A percentile compares a stretch with the other conserved stretches of the same genome.
Evolutionary conservation across 2,329 filamentous ascomycete genomes (phyloP).

Genomic region (Penicillium sp.): DNA sequence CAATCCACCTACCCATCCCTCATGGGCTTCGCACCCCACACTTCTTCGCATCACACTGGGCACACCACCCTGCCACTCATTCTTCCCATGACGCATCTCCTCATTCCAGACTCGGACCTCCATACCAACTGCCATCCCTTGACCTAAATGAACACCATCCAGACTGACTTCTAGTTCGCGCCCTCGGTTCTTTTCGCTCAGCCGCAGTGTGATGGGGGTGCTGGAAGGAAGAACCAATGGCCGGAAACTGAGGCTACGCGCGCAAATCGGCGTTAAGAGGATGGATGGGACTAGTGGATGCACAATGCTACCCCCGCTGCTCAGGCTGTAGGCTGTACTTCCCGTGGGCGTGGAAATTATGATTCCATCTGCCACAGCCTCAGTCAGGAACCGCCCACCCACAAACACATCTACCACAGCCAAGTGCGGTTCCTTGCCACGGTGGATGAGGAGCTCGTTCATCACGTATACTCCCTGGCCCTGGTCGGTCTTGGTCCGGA

Average conservation of each 20-base stretch:
- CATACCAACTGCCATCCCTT: conserved; percentile 62
- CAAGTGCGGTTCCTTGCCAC: conserved; percentile 79
- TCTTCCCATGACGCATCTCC: conserved; percentile 51
- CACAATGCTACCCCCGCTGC: conserved; percentile 82
- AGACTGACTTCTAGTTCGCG: conserved; percentile 70
- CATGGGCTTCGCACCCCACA: conserved; percentile 53
- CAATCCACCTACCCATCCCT: conserved; percentile 91
- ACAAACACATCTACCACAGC: conserved; percentile 87
- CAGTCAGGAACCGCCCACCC: conserved; percentile 79
- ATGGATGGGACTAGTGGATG: conserved; percentile 84
- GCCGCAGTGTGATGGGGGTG: conserved; percentile 68
- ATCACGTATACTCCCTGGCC: conserved; percentile 59
- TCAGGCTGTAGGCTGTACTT: conserved; percentile 91
- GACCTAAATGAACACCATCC: conserved; percentile 60
- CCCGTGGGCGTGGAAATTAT: conserved; percentile 89
- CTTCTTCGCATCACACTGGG: conserved; percentile 73
- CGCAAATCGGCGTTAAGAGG: conserved; percentile 87
- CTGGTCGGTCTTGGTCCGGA: conserved; percentile 22
- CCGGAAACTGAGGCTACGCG: conserved; percentile 81
- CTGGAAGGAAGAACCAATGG: conserved; percentile 82
- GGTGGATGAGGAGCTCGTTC: conserved; percentile 90
- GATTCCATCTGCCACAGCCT: conserved; percentile 90
- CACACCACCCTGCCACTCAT: conserved; percentile 66
- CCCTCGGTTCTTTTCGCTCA: conserved; percentile 71
- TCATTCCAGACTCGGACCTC: conserved; percentile 87